phyloP scores from a whole-genome alignment of 164 flowering plant species.

The Tetracentron sinense region DNA sequence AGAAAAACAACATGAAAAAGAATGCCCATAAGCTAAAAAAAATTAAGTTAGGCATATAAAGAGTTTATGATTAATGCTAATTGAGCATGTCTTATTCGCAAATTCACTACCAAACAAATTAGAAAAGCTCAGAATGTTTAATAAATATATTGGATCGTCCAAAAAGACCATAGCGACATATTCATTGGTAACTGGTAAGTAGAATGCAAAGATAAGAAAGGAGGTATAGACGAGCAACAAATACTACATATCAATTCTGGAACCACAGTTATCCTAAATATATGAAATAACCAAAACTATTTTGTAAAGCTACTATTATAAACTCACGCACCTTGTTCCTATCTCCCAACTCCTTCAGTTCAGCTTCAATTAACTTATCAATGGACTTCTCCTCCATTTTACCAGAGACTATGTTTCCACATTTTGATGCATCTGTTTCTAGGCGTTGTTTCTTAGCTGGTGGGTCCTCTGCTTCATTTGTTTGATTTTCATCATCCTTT shows the following conservation, averaged over 20 bases:
- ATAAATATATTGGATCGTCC: no score
- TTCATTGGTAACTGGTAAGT: neutral
- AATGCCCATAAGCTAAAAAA: no score
- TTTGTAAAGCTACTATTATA: neutral
- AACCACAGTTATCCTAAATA: neutral
- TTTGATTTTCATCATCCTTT: constrained; percentile 18
- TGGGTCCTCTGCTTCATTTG: constrained; percentile 38
- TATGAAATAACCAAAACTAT: neutral
- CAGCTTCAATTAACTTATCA: constrained; percentile 84
- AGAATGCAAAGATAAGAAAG: neutral
- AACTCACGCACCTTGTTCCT: constrained; percentile 57
- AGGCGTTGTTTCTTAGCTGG: constrained; percentile 53
- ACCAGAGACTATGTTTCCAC: constrained; percentile 10
- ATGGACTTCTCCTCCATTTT: constrained; percentile 51
- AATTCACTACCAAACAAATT: no score
- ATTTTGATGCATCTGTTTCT: constrained; percentile 28
- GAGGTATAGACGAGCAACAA: neutral
- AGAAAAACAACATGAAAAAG: no score
- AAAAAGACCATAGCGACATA: no score
- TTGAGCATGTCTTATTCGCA: no score
- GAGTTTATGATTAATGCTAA: no score
- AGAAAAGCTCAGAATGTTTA: no score
- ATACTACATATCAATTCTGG: neutral
- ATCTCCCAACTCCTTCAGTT: constrained; percentile 74
- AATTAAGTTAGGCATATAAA: no score